Evolutionary conservation across 2,329 filamentous ascomycete genomes (phyloP).

Genomic region (Fusarium clavum): DNA sequence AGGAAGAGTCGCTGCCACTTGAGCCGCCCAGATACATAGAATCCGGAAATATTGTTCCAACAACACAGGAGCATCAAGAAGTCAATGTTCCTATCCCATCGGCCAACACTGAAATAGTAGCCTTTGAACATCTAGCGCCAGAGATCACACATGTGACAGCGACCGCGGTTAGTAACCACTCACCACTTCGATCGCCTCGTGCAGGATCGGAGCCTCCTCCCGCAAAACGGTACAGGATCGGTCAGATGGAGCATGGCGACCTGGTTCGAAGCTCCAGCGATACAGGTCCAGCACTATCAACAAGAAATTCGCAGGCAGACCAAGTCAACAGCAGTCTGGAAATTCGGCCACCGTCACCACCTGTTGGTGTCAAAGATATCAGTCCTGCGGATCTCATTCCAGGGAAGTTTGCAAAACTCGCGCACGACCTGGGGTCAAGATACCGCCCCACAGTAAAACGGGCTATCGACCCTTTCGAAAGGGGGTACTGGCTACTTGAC

Average conservation of each 20-base stretch:
- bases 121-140: conserved; percentile 23
- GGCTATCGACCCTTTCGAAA: conserved; percentile 67
- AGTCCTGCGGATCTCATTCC: conserved; percentile 66
- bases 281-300: conserved; percentile 36
- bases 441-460: conserved; percentile 61
- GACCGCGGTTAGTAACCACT: conserved; percentile 42
- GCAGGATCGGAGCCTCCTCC: conserved; percentile 50
- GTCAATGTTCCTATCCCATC: not conserved
- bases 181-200: conserved; percentile 33
- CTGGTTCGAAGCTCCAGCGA: conserved; percentile 50
- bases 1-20: conserved; percentile 16
- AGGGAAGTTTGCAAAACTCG: conserved; percentile 61
- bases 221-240: conserved; percentile 45
- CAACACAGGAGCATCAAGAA: conserved; percentile 34
- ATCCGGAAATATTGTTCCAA: conserved; percentile 40
- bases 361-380: conserved; percentile 60
- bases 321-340: conserved; percentile 54
- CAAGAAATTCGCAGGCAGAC: conserved; percentile 24
- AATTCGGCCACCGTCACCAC: conserved; percentile 67
- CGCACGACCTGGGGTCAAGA: conserved; percentile 63
- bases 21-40: conserved; percentile 2
- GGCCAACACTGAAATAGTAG: conserved; percentile 10
- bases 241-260: conserved; percentile 24
- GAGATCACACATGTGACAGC: conserved; percentile 52
- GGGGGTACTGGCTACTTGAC: conserved; percentile 81